Percentiles rank a stretch among this genome's conserved stretches.
Conservation (phyloP, 2,329 filamentous ascomycete species). For the Mycogone perniciosa region DNA sequence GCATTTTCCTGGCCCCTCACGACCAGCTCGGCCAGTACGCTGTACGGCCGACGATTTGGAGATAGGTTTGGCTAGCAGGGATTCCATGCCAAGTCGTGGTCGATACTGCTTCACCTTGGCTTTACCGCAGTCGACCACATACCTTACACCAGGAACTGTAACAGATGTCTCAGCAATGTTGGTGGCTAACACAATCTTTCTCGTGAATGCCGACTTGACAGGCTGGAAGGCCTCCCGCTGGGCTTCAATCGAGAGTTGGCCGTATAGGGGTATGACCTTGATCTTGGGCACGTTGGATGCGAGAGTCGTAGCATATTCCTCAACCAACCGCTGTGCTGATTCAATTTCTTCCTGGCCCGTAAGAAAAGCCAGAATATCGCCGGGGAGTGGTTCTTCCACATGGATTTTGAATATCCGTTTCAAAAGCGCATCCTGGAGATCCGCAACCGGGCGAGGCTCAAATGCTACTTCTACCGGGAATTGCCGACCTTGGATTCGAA, state of each 20-base stretch:
- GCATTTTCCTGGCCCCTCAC: conserved; percentile 87
- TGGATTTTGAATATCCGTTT: conserved; percentile 84
- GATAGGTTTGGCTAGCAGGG: conserved; percentile 81
- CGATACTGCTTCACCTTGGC: conserved; percentile 92
- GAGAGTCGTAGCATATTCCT: conserved; percentile 69
- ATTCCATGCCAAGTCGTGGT: conserved; percentile 78
- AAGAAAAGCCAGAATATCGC: conserved; percentile 87
- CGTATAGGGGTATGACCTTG: conserved; percentile 74
- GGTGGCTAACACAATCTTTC: conserved; percentile 87
- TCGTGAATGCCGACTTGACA: conserved; percentile 61
- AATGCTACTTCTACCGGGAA: conserved; percentile 77
- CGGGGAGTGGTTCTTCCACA: conserved; percentile 79
- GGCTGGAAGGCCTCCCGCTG: conserved; percentile 84
- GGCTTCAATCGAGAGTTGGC: conserved; percentile 77
- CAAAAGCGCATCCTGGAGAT: conserved; percentile 75
- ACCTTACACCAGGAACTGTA: conserved; percentile 86
- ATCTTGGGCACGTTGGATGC: conserved; percentile 68
- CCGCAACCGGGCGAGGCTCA: conserved; percentile 64
- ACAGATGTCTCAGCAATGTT: conserved; percentile 99
- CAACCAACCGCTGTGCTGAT: conserved; percentile 68
- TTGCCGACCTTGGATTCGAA: conserved; percentile 76
- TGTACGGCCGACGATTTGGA: conserved; percentile 92
- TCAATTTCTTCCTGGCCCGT: conserved; percentile 93
- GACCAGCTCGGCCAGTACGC: conserved; percentile 81
- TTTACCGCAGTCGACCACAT: conserved; percentile 88